Percentiles rank a stretch among this genome's conserved stretches.
Conservation (phyloP, 1,284 basidiomycete species). For the Rhodotorula sp. region DNA sequence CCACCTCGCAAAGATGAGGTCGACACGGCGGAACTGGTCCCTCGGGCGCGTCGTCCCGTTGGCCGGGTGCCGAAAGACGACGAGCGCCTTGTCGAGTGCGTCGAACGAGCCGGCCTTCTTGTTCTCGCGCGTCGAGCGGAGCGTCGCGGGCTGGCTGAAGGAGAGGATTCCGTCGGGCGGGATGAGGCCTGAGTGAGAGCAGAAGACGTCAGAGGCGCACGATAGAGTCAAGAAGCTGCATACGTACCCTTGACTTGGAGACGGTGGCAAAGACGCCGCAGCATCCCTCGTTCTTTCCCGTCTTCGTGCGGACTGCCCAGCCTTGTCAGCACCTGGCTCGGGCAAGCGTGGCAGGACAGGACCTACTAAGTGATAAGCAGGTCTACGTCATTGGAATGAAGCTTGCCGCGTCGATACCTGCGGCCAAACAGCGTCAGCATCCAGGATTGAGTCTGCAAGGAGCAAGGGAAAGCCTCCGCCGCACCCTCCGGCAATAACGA, state of each 20-base stretch:
- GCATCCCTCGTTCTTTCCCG: slow-evolving; percentile 29
- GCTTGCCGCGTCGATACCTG: slow-evolving; percentile 75
- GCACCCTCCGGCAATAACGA: slow-evolving; percentile 70
- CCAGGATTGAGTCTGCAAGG: not conserved
- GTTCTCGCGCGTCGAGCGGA: slow-evolving; percentile 23
- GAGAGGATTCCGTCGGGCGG: slow-evolving; percentile 29
- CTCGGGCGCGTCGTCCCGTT: slow-evolving; percentile 43
- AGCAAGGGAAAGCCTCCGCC: slow-evolving; percentile 36
- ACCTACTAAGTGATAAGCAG: slow-evolving; percentile 64
- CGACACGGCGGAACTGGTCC: slow-evolving; percentile 61
- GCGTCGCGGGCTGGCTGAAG: slow-evolving; percentile 14
- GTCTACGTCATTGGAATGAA: slow-evolving; percentile 71
- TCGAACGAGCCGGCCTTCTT: slow-evolving; percentile 28
- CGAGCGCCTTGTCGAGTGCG: slow-evolving; percentile 37
- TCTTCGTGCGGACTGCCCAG: slow-evolving; percentile 56
- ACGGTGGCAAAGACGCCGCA: slow-evolving; percentile 19
- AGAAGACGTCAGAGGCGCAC: not conserved
- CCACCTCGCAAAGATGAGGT: slow-evolving; percentile 70
- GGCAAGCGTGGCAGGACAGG: no score
- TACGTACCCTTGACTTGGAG: slow-evolving; percentile 26
- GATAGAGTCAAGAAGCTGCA: not conserved
- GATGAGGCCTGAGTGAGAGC: slow-evolving; percentile 21
- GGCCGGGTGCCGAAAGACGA: slow-evolving; percentile 54
- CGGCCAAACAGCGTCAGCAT: not conserved
- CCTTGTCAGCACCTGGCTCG: no score